Conservation (phyloP, 768 basidiomycete species). For the Leccinum incarnatum region DNA sequence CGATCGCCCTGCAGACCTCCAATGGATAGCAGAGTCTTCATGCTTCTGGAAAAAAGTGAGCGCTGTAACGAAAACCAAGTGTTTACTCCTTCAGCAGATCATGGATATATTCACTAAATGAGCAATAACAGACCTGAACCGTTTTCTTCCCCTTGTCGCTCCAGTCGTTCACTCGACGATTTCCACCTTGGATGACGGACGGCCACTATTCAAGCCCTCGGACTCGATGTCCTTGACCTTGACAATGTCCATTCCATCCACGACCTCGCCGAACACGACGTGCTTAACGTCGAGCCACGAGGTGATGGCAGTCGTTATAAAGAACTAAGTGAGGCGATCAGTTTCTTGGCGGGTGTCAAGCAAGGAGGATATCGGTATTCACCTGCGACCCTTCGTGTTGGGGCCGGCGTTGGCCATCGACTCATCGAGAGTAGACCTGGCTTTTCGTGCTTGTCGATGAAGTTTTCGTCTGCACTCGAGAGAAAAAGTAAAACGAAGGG, state of each 20-base stretch:
- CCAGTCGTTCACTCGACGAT: slow-evolving; percentile 36
- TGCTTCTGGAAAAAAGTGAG: too few species aligned
- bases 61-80: not conserved
- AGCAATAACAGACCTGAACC: not conserved
- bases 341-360: not conserved
- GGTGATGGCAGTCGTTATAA: slow-evolving; percentile 70
- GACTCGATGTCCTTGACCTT: slow-evolving; percentile 35
- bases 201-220: slow-evolving; percentile 27
- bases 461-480: slow-evolving; percentile 59
- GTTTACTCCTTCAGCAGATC: slow-evolving; percentile 2
- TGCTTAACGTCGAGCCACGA: slow-evolving; percentile 51
- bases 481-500: not conserved
- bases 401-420: slow-evolving; percentile 89
- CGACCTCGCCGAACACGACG: too few species aligned
- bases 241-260: slow-evolving; percentile 39
- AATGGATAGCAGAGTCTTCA: not conserved
- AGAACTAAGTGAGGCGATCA: slow-evolving; percentile 46
- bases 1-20: too few species aligned
- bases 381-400: slow-evolving; percentile 82
- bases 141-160: not conserved
- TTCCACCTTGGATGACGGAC: slow-evolving; percentile 37
- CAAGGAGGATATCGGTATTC: slow-evolving; percentile 6
- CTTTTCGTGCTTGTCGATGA: slow-evolving; percentile 57
- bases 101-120: not conserved
- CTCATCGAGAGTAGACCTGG: slow-evolving; percentile 49